Base-by-base conservation (phyloP, 2,329 filamentous ascomycete genomes). In the Diaporthe caulivora region DNA sequence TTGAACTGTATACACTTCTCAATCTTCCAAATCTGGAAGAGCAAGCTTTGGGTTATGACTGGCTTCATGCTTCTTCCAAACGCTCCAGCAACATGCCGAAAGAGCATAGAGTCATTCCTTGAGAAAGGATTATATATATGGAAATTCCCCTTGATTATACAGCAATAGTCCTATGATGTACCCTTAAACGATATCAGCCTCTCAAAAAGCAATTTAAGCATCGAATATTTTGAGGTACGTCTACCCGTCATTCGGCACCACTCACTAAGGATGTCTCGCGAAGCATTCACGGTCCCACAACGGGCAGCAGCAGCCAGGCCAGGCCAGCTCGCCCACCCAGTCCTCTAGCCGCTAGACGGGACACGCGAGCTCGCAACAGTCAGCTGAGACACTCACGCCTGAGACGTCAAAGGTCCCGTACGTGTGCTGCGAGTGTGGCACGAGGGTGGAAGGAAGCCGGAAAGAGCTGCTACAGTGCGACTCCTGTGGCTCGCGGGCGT, bases 211-310 rank as follows among this genome's bases (percentile, higher is more conserved):
- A 44, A 13, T 29, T 13, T 13, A 18, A 24, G 18, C 10, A 49
- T n/a, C n/a, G 9, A 21, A 54, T 17, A 8, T 31, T 13, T 5
- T 4, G 2, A 34, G 49, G 7, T 21, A 18, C 13, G 17, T 13
- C 1, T 6, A 51, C 6, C 1, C 21, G 34, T 1, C 21, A 17
- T 21, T 51, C 3, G 0, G 2, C 8, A 29, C 9, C 2, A 13
- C 24, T 18, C 6, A 9, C 26, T 21, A 51, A n/a, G 21, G 17
- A 65, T 65, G 60, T 65, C 60, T 65, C 60, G 60, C 6, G 60
- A 65, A 37, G 42, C 42, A 37, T 65, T 49, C 60, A 51, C 29
- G 5, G 29, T 65, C 26, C 60, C 60, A 24, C 60, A 37, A 11
- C 42, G 17, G 42, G 11, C 2, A 17, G 17, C 17, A 47, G 29